Evolutionary conservation across 495 filamentous ascomycete species (phyloP).

Genomic region (Xeromyces bisporus): DNA sequence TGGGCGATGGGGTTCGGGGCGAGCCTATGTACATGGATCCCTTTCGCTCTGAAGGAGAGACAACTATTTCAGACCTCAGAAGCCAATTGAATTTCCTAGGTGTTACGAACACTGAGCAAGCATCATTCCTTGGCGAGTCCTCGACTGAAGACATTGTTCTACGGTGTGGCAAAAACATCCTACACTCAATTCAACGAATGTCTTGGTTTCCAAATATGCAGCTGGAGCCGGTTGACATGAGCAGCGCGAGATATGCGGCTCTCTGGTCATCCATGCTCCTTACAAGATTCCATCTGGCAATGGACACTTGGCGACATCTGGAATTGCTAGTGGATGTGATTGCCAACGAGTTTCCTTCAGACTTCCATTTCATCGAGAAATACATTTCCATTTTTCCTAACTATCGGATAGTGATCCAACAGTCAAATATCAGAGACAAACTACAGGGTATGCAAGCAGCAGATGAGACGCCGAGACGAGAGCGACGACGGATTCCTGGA

Average conservation of each 20-base stretch:
- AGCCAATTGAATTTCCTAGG: constrained; percentile 46
- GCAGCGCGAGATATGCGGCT: constrained; percentile 54
- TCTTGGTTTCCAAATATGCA: constrained; percentile 9
- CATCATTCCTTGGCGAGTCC: constrained; percentile 41
- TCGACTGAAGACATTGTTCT: constrained; percentile 48
- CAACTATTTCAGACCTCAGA: constrained; percentile 38
- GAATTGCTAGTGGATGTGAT: constrained; percentile 52
- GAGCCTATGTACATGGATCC: constrained; percentile 70
- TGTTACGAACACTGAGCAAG: constrained; percentile 32
- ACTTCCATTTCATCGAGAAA: constrained; percentile 47
- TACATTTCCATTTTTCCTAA: constrained; percentile 49
- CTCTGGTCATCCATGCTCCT: constrained; percentile 64
- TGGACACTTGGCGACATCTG: constrained; percentile 43
- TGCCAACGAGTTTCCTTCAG: constrained; percentile 41
- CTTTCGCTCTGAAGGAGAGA: constrained; percentile 52
- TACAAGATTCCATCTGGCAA: constrained; percentile 25
- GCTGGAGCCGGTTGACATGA: constrained; percentile 31
- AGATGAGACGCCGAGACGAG: constrained; percentile 41
- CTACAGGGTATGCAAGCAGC: constrained; percentile 40
- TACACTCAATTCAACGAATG: constrained; percentile 36
- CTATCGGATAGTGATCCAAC: constrained; percentile 23
- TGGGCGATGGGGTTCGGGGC: constrained; percentile 22
- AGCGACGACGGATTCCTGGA: constrained; percentile 26
- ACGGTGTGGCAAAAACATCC: constrained; percentile 67
- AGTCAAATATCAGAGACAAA: constrained; percentile 31